Conservation (phyloP, 2,329 filamentous ascomycete genomes). For the Cucurbitaria berberidis region DNA sequence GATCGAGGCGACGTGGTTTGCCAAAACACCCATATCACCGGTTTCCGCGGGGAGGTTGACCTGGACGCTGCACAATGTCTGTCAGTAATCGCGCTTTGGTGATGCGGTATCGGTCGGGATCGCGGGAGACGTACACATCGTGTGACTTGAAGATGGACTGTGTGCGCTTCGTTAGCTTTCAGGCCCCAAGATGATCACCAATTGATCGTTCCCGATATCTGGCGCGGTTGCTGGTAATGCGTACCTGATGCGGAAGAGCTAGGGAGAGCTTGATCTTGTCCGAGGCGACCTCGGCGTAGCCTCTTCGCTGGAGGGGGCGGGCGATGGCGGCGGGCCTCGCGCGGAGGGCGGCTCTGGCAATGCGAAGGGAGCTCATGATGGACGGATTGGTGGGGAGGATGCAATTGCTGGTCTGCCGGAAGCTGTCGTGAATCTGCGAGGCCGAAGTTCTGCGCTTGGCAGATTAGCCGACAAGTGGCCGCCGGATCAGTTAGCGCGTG, state of each 20-base stretch:
- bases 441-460: conserved; percentile 37
- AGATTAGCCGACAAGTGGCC: conserved; percentile 22
- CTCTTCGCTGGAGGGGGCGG: conserved; percentile 80
- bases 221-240: conserved; percentile 43
- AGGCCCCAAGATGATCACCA: background rate
- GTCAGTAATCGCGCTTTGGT: conserved; percentile 39
- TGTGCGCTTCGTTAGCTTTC: conserved; percentile 33
- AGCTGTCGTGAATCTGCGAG: conserved; percentile 36
- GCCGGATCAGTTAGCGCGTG: conserved; percentile 10
- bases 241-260: conserved; percentile 97
- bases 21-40: conserved; percentile 98
- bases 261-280: conserved; percentile 93
- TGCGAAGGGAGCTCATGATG: conserved; percentile 90
- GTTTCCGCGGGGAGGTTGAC: conserved; percentile 99
- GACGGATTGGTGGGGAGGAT: conserved; percentile 43
- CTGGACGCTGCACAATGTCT: conserved; percentile 71
- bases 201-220: conserved; percentile 4
- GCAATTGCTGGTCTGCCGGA: conserved; percentile 46
- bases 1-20: conserved; percentile 98
- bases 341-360: conserved; percentile 88
- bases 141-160: conserved; percentile 73
- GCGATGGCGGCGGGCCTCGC: conserved; percentile 76
- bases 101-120: conserved; percentile 32
- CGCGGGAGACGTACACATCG: conserved; percentile 67
- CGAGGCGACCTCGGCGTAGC: conserved; percentile 71